Evolutionary conservation across 2,329 filamentous ascomycete species (phyloP).

Genomic region (Beauveria sp.): DNA sequence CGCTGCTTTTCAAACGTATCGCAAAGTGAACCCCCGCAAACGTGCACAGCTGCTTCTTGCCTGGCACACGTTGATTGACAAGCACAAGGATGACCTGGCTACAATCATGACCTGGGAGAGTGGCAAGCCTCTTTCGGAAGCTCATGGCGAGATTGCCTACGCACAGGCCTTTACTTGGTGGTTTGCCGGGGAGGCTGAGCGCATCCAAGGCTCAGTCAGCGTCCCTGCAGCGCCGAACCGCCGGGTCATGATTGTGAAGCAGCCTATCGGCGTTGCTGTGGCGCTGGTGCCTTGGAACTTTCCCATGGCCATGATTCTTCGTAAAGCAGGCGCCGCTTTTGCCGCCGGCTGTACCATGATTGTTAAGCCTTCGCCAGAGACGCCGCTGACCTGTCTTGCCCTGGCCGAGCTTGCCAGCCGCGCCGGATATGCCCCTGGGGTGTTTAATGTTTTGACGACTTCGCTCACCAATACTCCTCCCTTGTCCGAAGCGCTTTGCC

Average conservation of each 20-base stretch:
- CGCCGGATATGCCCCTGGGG: conserved; percentile 69
- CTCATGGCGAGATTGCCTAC: conserved; percentile 49
- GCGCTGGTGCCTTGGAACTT: conserved; percentile 49
- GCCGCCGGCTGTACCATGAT: conserved; percentile 73
- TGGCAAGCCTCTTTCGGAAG: conserved; percentile 48
- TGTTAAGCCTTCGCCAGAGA: conserved; percentile 65
- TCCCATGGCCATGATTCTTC: conserved; percentile 41
- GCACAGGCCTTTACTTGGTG: conserved; percentile 46
- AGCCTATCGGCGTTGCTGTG: conserved; percentile 28
- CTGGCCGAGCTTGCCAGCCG: conserved; percentile 59
- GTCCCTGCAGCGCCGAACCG: conserved; percentile 53
- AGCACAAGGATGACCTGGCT: conserved; percentile 30
- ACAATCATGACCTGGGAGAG: conserved; percentile 40
- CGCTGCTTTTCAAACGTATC: conserved; percentile 30
- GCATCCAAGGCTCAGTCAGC: conserved; percentile 50
- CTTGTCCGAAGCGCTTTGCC: conserved; percentile 39
- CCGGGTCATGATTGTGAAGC: conserved; percentile 62
- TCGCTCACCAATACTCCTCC: conserved; percentile 35
- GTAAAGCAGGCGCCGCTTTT: conserved; percentile 45
- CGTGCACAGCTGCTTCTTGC: conserved; percentile 27
- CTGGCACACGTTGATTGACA: conserved; percentile 30
- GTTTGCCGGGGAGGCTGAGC: conserved; percentile 46
- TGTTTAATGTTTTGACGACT: conserved; percentile 47
- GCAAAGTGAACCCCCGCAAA: conserved; percentile 27
- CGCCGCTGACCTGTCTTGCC: conserved; percentile 63